Conservation (phyloP, 1,139 yeast species). For the Hyphopichia fennica region DNA sequence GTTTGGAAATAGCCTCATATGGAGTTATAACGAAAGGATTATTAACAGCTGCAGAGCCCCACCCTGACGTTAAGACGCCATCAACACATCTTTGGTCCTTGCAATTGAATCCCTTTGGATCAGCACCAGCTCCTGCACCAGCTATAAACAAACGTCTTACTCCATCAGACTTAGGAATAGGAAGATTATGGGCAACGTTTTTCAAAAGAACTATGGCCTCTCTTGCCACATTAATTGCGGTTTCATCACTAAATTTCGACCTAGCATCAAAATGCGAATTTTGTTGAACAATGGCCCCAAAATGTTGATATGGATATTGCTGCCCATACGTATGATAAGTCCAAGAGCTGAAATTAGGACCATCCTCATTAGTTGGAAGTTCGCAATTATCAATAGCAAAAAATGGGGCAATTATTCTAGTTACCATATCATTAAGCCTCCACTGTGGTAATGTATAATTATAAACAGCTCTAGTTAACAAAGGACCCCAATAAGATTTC, state of each 20-base stretch:
- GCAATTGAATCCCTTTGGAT: slow-evolving; percentile 49
- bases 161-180: slow-evolving; percentile 45
- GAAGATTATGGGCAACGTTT: slow-evolving; percentile 51
- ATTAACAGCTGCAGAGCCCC: slow-evolving; percentile 55
- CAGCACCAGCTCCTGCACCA: slow-evolving; percentile 50
- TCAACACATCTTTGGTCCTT: slow-evolving; percentile 48
- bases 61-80: slow-evolving; percentile 50
- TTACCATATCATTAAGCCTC: slow-evolving; percentile 63
- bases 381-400: slow-evolving; percentile 38
- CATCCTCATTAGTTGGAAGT: slow-evolving; percentile 39
- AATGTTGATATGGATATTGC: slow-evolving; percentile 51
- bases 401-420: slow-evolving; percentile 59
- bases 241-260: slow-evolving; percentile 45
- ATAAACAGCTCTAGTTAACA: slow-evolving; percentile 54
- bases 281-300: slow-evolving; percentile 53
- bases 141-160: slow-evolving; percentile 45
- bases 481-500: slow-evolving; percentile 58
- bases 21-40: slow-evolving; percentile 59
- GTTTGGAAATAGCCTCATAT: slow-evolving; percentile 47
- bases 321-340: slow-evolving; percentile 55
- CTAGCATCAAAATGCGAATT: slow-evolving; percentile 60
- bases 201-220: slow-evolving; percentile 58
- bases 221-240: slow-evolving; percentile 54
- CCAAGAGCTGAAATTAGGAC: slow-evolving; percentile 63
- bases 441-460: slow-evolving; percentile 57